phyloP scores from a whole-genome alignment of 1,284 basidiomycete species.

The Marasmius sp. region DNA sequence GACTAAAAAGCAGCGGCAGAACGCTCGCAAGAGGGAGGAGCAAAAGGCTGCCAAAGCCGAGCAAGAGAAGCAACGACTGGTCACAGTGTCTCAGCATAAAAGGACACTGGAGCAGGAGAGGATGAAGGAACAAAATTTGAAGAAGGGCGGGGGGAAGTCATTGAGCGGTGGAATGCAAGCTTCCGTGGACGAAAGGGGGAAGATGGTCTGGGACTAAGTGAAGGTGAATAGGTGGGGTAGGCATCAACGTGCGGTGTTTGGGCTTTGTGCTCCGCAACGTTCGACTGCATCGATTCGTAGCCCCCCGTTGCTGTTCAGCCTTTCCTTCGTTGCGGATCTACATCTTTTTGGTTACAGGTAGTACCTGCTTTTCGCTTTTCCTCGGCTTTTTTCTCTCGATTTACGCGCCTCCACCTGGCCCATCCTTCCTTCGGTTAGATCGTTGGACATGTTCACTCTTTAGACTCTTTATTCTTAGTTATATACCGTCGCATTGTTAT shows the following conservation, averaged over 20 bases:
- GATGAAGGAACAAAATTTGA: conserved; percentile 49
- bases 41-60: conserved; percentile 57
- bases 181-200: conserved; percentile 47
- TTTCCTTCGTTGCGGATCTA: too few relatives aligned
- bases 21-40: conserved; percentile 57
- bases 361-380: too few relatives aligned
- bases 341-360: too few relatives aligned
- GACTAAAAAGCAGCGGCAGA: conserved; percentile 71
- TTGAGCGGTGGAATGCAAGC: conserved; percentile 58
- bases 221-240: not conserved
- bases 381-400: too few relatives aligned
- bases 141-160: conserved; percentile 25
- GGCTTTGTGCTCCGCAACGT: too few relatives aligned
- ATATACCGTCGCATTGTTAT: too few relatives aligned
- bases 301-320: too few relatives aligned
- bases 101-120: conserved; percentile 54
- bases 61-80: conserved; percentile 51
- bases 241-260: not conserved
- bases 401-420: too few relatives aligned
- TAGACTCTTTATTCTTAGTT: too few relatives aligned
- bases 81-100: conserved; percentile 56
- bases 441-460: too few relatives aligned
- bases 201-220: conserved; percentile 54
- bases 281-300: too few relatives aligned
- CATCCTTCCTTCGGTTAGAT: too few relatives aligned